Evolutionary conservation across 495 filamentous ascomycete genomes (phyloP).

Genomic region (Neurospora sp.): DNA sequence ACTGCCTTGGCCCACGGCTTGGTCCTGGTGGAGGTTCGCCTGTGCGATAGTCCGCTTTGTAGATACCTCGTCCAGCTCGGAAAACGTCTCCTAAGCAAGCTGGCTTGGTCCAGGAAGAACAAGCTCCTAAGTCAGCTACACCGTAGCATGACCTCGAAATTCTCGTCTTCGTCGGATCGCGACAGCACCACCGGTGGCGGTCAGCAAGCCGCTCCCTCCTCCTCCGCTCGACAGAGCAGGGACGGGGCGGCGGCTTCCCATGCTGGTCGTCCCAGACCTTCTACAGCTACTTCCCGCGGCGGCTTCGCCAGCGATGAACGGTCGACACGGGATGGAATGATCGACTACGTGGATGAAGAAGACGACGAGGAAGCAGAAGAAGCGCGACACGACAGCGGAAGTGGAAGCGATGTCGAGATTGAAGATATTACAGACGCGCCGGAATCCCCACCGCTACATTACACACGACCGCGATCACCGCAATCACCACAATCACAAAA

Average conservation of each 20-base stretch:
- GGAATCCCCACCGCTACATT: not conserved
- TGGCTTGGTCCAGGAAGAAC: not conserved
- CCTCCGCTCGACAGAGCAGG: not conserved
- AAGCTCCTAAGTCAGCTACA: not conserved
- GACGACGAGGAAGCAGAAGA: not conserved
- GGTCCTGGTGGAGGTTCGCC: not conserved
- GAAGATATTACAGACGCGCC: not conserved
- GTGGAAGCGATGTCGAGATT: not conserved
- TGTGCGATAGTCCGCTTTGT: slow-evolving; percentile 6
- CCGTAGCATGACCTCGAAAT: not conserved
- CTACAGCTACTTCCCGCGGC: not conserved
- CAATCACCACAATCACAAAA: not conserved
- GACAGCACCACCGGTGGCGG: not conserved
- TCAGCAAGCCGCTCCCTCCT: not conserved
- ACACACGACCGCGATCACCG: not conserved
- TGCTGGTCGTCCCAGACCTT: not conserved
- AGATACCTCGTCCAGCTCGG: slow-evolving; percentile 5
- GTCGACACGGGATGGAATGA: not conserved
- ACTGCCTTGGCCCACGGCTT: not conserved
- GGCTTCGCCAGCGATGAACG: not conserved
- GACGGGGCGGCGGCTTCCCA: not conserved
- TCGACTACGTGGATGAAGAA: not conserved
- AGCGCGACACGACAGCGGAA: not conserved
- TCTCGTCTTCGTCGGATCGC: not conserved
- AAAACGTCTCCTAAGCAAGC: not conserved